Percentiles rank a stretch among this genome's conserved stretches.
phyloP scores from a whole-genome alignment of 1,139 yeast species.

The Geotrichum aggregatum region DNA sequence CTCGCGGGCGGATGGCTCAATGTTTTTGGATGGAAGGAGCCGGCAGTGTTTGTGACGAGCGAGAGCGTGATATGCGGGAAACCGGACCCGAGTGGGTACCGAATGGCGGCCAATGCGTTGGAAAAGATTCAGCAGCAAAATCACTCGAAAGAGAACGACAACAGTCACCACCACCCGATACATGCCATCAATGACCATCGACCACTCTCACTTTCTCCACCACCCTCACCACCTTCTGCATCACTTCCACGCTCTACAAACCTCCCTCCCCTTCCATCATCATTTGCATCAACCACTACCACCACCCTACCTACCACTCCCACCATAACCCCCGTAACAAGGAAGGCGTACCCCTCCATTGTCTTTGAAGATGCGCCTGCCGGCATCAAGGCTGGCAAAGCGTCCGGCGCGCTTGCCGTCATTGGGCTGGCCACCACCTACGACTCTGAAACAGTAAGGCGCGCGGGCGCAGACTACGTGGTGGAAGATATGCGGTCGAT shows the following conservation, averaged over 20 bases:
- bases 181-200: no score
- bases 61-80: slow-evolving; percentile 72
- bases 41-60: slow-evolving; percentile 74
- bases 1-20: slow-evolving; percentile 78
- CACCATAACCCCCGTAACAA: slow-evolving; percentile 51
- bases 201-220: neutral
- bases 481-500: slow-evolving; percentile 49
- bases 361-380: slow-evolving; percentile 90
- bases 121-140: neutral
- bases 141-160: no score
- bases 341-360: slow-evolving; percentile 39
- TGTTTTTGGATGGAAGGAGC: slow-evolving; percentile 55
- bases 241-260: neutral
- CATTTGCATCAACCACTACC: neutral
- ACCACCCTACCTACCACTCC: neutral
- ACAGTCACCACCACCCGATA: no score
- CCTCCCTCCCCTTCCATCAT: neutral
- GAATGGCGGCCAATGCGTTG: slow-evolving; percentile 31
- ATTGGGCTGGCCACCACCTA: slow-evolving; percentile 82
- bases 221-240: neutral
- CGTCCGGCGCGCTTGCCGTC: slow-evolving; percentile 69
- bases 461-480: slow-evolving; percentile 76
- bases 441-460: slow-evolving; percentile 61
- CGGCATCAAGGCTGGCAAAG: slow-evolving; percentile 79
- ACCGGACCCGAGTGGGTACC: slow-evolving; percentile 82